Evolutionary conservation across 2,329 filamentous ascomycete species (phyloP), one percentile per base, ranked within the genome.

Genomic region (Botrytis porri): DNA sequence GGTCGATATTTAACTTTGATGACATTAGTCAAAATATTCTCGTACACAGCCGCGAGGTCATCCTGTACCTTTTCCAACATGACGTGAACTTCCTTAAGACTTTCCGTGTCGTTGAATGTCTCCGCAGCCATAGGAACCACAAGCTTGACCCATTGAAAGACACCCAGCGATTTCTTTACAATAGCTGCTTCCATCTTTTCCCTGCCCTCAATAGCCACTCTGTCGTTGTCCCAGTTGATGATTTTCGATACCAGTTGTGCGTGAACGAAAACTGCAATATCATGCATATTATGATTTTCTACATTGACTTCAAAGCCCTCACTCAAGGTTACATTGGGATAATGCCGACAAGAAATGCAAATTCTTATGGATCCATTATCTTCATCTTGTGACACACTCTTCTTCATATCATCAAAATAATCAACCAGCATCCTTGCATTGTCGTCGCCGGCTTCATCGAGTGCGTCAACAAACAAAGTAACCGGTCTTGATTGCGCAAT

Each of bases 81-180:
- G n/a, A 69, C 8, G 16, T 59, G 60, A 32, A 77, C 70, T 29
- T 73, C 35, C 9, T 39, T 43, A 25, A 62, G 57, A 66, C 25
- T 65, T 12, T 43, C 75, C 63, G 35, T 75, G 29, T 66, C 64
- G 54, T 75, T 66, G 4, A 60, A 32, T n/a, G 35, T 65, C n/a
- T 74, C 22, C 3, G 70, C 45, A n/a, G 41, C 61, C 37, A 74
- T 37, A 16, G 35, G 41, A 70, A 77, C 43, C 0, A 82, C 80
- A 20, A 84, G 76, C n/a, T 45, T 69, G 0, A 82, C 81, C 83
- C 83, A 84, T 59, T 82, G 74, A 70, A 84, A 84, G 10, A 83
- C 72, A 1, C 82, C 82, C 0, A 69, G 20, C 1, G 82, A 80
- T 18, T 76, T 76, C 9, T 70, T 8, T 1, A 74, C 77, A 54